Evolutionary conservation across 352 stramenopile genomes (phyloP).

Genomic region (Phytophthora rubi): DNA sequence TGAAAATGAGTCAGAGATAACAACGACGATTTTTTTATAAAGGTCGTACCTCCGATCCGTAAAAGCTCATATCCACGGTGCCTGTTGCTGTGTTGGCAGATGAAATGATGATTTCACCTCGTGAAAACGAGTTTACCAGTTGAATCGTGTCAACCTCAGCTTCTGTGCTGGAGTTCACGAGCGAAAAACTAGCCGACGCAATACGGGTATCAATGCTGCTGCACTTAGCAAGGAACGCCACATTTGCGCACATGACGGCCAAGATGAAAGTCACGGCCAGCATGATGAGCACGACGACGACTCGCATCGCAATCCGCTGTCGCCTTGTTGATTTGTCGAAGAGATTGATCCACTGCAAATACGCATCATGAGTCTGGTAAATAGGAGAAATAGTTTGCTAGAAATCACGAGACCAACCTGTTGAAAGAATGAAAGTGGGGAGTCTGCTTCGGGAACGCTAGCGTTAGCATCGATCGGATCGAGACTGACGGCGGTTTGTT

Average conservation of each 20-base stretch:
- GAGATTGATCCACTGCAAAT: constrained; percentile 53
- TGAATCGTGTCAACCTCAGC: constrained; percentile 20
- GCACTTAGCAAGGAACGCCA: constrained; percentile 76
- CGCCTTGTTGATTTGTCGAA: constrained; percentile 70
- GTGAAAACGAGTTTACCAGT: constrained; percentile 52
- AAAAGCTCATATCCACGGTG: constrained; percentile 47
- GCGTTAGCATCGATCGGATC: constrained; percentile 11
- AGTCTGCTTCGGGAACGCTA: constrained; percentile 6
- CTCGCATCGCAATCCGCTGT: constrained; percentile 69
- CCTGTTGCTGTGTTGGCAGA: constrained; percentile 28
- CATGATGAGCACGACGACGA: constrained; percentile 52
- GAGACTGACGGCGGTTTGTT: constrained; percentile 30
- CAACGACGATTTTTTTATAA: background rate
- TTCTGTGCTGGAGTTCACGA: constrained; percentile 39
- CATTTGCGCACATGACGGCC: constrained; percentile 60
- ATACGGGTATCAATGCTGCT: constrained; percentile 64
- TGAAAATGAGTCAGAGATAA: background rate
- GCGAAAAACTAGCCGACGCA: constrained; percentile 43
- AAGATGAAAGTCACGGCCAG: constrained; percentile 63
- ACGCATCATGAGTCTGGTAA: too few species aligned
- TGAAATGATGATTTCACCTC: constrained; percentile 45
- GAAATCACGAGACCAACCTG: constrained; percentile 19
- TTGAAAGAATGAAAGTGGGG: constrained; percentile 27
- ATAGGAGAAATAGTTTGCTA: too few species aligned
- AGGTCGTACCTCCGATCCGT: constrained; percentile 46